Conservation (phyloP, 2,329 filamentous ascomycete species). For the Apiospora malaysiana region DNA sequence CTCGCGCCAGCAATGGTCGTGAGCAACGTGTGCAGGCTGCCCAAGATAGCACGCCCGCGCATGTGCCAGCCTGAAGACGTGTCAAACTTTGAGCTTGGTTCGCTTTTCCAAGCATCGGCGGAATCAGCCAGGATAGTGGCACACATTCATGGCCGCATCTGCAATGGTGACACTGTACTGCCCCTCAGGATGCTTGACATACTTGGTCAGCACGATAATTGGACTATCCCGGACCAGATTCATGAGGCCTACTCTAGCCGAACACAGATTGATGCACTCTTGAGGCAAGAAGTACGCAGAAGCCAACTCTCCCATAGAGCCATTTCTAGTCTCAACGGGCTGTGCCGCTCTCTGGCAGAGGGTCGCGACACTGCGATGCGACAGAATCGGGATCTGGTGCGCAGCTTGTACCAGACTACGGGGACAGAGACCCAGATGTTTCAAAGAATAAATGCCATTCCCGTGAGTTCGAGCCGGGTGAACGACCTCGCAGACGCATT, state of each 20-base stretch:
- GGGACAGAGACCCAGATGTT: neutral
- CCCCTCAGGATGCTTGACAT: neutral
- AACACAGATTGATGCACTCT: neutral
- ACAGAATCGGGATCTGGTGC: neutral
- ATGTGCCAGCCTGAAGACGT: neutral
- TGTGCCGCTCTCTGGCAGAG: neutral
- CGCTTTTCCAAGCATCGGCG: neutral
- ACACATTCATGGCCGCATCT: too few species aligned
- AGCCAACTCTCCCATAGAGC: neutral
- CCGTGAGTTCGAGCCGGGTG: neutral
- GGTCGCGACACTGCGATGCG: neutral
- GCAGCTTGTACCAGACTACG: neutral
- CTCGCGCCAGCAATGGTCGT: neutral
- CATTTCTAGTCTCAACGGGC: neutral
- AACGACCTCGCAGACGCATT: neutral
- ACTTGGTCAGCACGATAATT: neutral
- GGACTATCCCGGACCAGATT: neutral
- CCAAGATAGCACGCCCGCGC: neutral
- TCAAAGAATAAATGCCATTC: neutral
- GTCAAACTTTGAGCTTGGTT: neutral
- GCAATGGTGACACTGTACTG: too few species aligned
- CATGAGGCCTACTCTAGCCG: neutral
- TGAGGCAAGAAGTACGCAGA: neutral
- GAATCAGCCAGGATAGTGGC: too few species aligned
- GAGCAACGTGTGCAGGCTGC: neutral